phyloP scores from a whole-genome alignment of 2,329 filamentous ascomycete genomes.

The Phaeosphaeriaceae sp. region DNA sequence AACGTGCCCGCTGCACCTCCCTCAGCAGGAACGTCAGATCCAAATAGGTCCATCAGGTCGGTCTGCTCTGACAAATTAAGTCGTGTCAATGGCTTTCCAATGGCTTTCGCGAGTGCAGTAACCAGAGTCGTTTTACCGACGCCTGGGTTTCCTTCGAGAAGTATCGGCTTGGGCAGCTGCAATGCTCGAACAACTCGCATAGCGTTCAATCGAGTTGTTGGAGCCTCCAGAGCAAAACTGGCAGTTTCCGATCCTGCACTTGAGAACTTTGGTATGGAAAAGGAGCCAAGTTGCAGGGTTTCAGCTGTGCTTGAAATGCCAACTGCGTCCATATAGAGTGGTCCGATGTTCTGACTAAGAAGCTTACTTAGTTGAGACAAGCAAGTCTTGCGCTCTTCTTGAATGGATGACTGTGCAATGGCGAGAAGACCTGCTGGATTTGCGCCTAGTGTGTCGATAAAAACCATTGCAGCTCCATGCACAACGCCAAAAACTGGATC shows the following conservation, averaged over 20 bases:
- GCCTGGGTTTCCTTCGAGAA: slow-evolving; percentile 96
- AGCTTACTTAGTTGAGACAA: slow-evolving; percentile 74
- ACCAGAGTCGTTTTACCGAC: slow-evolving; percentile 97
- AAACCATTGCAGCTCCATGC: slow-evolving; percentile 93
- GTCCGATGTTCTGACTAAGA: slow-evolving; percentile 67
- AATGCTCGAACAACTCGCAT: slow-evolving; percentile 91
- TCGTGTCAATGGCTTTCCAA: slow-evolving; percentile 82
- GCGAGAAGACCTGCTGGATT: slow-evolving; percentile 90
- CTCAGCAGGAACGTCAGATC: slow-evolving; percentile 93
- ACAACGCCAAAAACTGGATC: slow-evolving; percentile 64
- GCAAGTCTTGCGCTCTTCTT: slow-evolving; percentile 75
- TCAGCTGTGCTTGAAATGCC: slow-evolving; percentile 63
- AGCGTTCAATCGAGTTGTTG: slow-evolving; percentile 86
- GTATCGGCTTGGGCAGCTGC: slow-evolving; percentile 86
- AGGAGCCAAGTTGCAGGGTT: slow-evolving; percentile 74
- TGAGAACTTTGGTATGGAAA: slow-evolving; percentile 66
- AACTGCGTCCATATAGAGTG: slow-evolving; percentile 70
- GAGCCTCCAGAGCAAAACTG: slow-evolving; percentile 82
- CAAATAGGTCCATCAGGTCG: slow-evolving; percentile 95
- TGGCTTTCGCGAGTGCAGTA: slow-evolving; percentile 79
- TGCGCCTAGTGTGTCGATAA: slow-evolving; percentile 92
- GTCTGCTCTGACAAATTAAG: slow-evolving; percentile 99
- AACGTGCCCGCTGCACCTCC: slow-evolving; percentile 91
- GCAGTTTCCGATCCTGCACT: slow-evolving; percentile 57
- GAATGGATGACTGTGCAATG: slow-evolving; percentile 72